These are phyloP conservation scores for Petasospora rhodanensis DNA, from an alignment of 1,139 yeast species.

Conservation along the genomic window DNA sequence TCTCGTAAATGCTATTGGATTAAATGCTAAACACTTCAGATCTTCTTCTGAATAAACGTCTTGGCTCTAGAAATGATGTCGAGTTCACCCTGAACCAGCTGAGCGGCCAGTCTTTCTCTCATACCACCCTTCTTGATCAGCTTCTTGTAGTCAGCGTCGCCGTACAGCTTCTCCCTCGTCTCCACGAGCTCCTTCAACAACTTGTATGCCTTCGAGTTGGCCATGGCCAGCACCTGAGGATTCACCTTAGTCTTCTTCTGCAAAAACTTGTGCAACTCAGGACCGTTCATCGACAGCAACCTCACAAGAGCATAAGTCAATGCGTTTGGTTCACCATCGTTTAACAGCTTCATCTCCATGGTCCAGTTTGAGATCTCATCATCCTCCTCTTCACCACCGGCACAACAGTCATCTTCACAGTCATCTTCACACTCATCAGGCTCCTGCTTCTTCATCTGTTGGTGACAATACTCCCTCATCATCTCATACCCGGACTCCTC, in stretches of 20 bases:
- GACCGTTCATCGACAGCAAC: constrained; percentile 28
- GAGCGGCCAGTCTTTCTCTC: constrained; percentile 18
- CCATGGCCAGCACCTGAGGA: constrained; percentile 15
- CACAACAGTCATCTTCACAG: constrained; percentile 21
- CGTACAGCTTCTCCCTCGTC: constrained; percentile 14
- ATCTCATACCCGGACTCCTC: constrained; percentile 45
- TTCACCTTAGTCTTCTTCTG: constrained; percentile 18
- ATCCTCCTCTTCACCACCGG: constrained; percentile 22
- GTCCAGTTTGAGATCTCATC: constrained; percentile 35
- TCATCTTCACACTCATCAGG: constrained; percentile 18
- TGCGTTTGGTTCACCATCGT: constrained; percentile 36
- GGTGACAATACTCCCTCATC: constrained; percentile 26
- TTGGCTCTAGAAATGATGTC: constrained; percentile 14
- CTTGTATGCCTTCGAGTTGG: constrained; percentile 17
- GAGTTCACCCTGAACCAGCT: constrained; percentile 18
- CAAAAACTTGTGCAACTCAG: constrained; percentile 21
- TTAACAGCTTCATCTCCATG: constrained; percentile 31
- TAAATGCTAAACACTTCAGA: too few species aligned
- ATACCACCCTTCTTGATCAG: constrained; percentile 12
- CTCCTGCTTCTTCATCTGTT: constrained; percentile 21
- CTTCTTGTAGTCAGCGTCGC: constrained; percentile 7
- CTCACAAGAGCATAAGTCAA: constrained; percentile 37
- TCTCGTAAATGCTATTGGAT: too few species aligned
- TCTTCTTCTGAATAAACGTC: constrained; percentile 10
- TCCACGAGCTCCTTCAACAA: constrained; percentile 15